Evolutionary conservation across 495 filamentous ascomycete genomes (phyloP).

Genomic region (Xylaria acuta): DNA sequence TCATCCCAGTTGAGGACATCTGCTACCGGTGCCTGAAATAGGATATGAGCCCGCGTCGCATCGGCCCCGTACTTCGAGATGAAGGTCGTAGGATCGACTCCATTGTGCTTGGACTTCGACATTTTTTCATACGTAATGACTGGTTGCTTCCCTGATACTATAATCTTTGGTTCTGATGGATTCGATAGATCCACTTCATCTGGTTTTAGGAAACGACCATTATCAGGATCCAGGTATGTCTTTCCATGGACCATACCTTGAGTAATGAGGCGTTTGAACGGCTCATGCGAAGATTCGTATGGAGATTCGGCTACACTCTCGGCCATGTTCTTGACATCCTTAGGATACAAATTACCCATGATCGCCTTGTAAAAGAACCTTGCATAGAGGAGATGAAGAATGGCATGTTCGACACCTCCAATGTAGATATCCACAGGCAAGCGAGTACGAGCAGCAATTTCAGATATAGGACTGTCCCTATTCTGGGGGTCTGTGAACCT

Average conservation of each 20-base stretch:
- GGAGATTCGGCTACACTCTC: constrained; percentile 39
- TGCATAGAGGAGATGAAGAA: constrained; percentile 89
- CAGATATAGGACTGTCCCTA: constrained; percentile 62
- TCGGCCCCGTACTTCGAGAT: constrained; percentile 80
- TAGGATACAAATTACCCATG: constrained; percentile 52
- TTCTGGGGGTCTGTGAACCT: constrained; percentile 77
- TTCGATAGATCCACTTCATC: constrained; percentile 73
- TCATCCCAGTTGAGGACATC: constrained; percentile 91
- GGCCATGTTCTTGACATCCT: constrained; percentile 34
- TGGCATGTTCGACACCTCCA: constrained; percentile 88
- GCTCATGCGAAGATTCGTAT: constrained; percentile 60
- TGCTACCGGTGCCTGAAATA: constrained; percentile 83
- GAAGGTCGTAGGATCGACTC: constrained; percentile 78
- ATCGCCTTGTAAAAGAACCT: constrained; percentile 91
- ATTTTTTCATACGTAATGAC: constrained; percentile 83
- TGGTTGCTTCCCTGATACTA: constrained; percentile 61
- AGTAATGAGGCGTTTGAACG: constrained; percentile 79
- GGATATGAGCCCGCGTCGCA: constrained; percentile 81
- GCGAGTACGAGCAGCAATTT: constrained; percentile 56
- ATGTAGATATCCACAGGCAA: constrained; percentile 86
- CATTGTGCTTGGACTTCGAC: constrained; percentile 96
- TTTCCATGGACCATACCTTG: constrained; percentile 94
- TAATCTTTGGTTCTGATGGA: constrained; percentile 63
- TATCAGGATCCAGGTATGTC: constrained; percentile 77
- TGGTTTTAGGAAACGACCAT: constrained; percentile 77